Conservation (phyloP, 2,329 filamentous ascomycete species). For the Aureobasidium sp. region DNA sequence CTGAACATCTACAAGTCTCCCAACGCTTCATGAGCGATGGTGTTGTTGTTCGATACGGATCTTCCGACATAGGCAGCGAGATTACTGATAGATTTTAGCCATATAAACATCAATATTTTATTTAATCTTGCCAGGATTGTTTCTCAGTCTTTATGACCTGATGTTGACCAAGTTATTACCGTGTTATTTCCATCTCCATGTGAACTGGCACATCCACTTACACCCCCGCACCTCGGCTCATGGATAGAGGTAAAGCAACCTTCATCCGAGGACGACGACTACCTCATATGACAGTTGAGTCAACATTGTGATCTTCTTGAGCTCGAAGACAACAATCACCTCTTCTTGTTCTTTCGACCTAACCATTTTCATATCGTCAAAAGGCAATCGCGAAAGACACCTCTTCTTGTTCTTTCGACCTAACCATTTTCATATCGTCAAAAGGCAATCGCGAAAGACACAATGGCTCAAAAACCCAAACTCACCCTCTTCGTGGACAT, state of each 20-base stretch:
- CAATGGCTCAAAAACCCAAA: conserved; percentile 29
- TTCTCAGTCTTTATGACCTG: neutral
- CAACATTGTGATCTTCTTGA: neutral
- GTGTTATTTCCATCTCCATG: conserved; percentile 2
- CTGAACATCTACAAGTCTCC: conserved; percentile 12
- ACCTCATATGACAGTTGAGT: neutral
- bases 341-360: neutral
- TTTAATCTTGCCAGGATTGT: neutral
- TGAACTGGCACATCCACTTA: neutral
- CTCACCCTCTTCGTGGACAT: conserved; percentile 54
- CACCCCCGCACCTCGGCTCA: conserved; percentile 12
- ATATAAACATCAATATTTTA: neutral
- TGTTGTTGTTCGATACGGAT: neutral
- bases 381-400: neutral
- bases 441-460: neutral
- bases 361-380: neutral
- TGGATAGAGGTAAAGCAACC: neutral
- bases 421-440: neutral
- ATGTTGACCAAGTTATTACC: neutral
- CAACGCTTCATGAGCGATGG: neutral
- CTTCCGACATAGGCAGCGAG: neutral
- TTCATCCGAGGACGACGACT: conserved; percentile 5
- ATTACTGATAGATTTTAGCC: neutral
- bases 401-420: neutral
- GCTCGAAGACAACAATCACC: neutral